Conservation (phyloP, 345 rosid genomes). For the Salix suchowensis region DNA sequence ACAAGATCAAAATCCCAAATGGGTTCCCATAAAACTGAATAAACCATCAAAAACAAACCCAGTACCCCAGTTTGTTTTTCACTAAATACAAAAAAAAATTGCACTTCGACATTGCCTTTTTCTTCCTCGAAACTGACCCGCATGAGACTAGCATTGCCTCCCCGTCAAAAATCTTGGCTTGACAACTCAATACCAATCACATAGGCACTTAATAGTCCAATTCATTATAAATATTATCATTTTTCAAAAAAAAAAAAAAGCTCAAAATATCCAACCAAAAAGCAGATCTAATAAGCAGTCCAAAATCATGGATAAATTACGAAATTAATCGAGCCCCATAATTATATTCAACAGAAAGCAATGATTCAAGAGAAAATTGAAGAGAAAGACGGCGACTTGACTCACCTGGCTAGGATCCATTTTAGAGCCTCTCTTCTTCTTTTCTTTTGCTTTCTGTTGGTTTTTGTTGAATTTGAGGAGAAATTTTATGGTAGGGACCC, state of each 20-base stretch:
- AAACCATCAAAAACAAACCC: background rate
- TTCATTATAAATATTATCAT: background rate
- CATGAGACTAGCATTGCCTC: background rate
- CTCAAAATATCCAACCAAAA: background rate
- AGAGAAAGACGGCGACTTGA: background rate
- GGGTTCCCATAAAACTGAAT: background rate
- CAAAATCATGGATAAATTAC: background rate
- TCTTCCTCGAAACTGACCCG: background rate
- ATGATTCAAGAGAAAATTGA: background rate
- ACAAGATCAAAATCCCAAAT: background rate
- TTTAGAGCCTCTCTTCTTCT: background rate
- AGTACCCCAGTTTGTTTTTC: background rate
- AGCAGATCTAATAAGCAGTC: conserved; percentile 2
- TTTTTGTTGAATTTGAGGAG: background rate
- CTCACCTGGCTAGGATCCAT: conserved; percentile 49
- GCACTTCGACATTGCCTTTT: background rate
- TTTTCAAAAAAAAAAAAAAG: background rate
- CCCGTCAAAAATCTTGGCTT: background rate
- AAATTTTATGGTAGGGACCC: background rate
- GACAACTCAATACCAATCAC: background rate
- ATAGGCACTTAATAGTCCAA: background rate
- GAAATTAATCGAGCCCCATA: background rate
- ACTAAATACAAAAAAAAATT: background rate
- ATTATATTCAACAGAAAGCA: background rate
- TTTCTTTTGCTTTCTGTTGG: background rate